These are phyloP conservation scores for Rhododendron griersonianum DNA, from an alignment of 148 eudicot species.

Conservation along the genomic window DNA sequence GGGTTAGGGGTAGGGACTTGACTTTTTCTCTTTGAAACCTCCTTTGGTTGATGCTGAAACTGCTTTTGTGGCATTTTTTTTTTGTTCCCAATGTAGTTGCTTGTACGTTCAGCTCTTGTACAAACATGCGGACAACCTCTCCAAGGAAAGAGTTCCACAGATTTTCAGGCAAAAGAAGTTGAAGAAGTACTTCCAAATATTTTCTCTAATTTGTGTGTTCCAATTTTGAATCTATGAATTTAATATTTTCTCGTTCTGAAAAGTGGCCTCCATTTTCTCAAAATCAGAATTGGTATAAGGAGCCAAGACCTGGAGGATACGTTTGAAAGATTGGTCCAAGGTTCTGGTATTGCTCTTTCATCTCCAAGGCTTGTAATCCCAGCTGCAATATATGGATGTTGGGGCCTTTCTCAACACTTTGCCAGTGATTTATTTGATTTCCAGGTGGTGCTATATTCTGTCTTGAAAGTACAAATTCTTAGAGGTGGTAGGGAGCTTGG, in stretches of 20 bases:
- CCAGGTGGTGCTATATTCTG: constrained; percentile 42
- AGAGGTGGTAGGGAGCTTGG: neutral
- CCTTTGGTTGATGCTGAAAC: neutral
- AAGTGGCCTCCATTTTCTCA: neutral
- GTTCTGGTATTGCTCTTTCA: constrained; percentile 83
- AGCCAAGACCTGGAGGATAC: constrained; percentile 69
- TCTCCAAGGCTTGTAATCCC: constrained; percentile 92
- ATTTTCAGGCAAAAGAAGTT: constrained; percentile 66
- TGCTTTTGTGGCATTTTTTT: neutral
- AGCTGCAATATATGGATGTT: constrained; percentile 77
- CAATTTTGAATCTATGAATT: neutral
- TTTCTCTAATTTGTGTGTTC: neutral
- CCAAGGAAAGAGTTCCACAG: constrained; percentile 66
- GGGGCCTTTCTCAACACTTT: constrained; percentile 69
- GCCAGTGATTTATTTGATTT: constrained; percentile 65
- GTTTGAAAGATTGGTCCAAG: constrained; percentile 58
- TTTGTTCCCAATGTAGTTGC: constrained; percentile 49
- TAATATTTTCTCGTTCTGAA: neutral
- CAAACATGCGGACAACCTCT: constrained; percentile 65
- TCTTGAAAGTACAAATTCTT: neutral
- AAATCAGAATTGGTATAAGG: constrained; percentile 76
- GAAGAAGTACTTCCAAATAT: constrained; percentile 47
- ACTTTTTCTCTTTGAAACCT: neutral
- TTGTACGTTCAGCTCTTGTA: constrained; percentile 77
- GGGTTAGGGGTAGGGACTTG: neutral